These are phyloP conservation scores for Rhizomucor miehei DNA, from an alignment of 371 early-diverging fungal species.

Conservation along the genomic window DNA sequence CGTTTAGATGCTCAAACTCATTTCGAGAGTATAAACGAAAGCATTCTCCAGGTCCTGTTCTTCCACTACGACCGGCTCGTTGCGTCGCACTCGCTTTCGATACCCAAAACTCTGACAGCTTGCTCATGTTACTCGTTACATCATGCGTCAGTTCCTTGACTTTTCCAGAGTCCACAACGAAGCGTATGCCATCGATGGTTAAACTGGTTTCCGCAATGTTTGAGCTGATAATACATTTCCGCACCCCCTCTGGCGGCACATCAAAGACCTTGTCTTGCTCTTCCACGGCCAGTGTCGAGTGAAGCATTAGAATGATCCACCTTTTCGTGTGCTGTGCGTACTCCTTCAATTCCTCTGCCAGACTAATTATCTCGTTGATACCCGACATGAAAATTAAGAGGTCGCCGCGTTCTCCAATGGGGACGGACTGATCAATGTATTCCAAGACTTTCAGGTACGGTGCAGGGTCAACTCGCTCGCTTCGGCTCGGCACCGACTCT, in stretches of 20 bases:
- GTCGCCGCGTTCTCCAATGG: conserved; percentile 64
- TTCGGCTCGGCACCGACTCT: conserved; percentile 44
- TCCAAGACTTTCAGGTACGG: conserved; percentile 64
- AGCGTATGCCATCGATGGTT: conserved; percentile 74
- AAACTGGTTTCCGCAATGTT: conserved; percentile 73
- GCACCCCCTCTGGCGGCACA: conserved; percentile 41
- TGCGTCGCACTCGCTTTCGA: conserved; percentile 79
- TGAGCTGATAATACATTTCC: conserved; percentile 63
- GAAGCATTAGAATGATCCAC: conserved; percentile 58
- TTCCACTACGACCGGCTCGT: conserved; percentile 87
- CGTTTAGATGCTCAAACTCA: conserved; percentile 46
- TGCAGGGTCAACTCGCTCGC: conserved; percentile 39
- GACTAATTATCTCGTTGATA: conserved; percentile 60
- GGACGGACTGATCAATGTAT: conserved; percentile 59
- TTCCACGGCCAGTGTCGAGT: conserved; percentile 50
- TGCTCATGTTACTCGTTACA: conserved; percentile 51
- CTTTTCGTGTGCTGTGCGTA: conserved; percentile 41
- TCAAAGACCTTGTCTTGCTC: conserved; percentile 57
- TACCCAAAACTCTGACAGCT: conserved; percentile 63
- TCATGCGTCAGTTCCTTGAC: conserved; percentile 68
- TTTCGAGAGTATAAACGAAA: conserved; percentile 55
- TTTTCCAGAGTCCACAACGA: conserved; percentile 75
- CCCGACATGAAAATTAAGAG: conserved; percentile 69
- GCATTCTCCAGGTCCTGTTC: conserved; percentile 74
- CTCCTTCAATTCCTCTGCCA: conserved; percentile 44